Base-by-base conservation (phyloP, 495 filamentous ascomycete genomes). In the Podospora tetraspora region DNA sequence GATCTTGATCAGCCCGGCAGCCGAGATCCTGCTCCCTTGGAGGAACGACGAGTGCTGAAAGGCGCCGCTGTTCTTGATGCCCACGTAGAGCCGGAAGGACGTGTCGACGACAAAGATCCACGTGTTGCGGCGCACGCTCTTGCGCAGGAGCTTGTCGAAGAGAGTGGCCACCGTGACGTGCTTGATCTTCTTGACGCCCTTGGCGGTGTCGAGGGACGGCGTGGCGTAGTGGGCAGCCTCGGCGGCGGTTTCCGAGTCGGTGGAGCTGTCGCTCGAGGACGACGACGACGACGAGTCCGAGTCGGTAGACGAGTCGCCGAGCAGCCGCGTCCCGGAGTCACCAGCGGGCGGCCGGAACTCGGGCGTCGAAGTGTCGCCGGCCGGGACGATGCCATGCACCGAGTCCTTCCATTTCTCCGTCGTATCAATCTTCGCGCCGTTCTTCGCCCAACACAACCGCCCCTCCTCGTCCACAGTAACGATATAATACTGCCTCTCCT, bases 21-120 rank as follows among this genome's bases (percentile, higher is more conserved):
- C 91, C 0, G 88, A 86, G 59, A 97, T 92, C 21, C 92, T 86
- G 21, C 85, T 84, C 16, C 94, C 94, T 60, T 92, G 90, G 2
- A 97, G 81, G 72, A 97, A 97, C 0, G 90, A 93, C 8, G 87
- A 91, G 78, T 97, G 94, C 73, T 97, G 94, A 74, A 97, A 97
- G 9, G 90, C 86, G 29, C 94, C 94, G 29, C 86, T 87, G 74
- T 91, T 88, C 72, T 97, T 97, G 78, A 97, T 95, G 59, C 92
- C 93, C 52, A 97, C 86, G 79, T 97, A 97, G 0, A 97, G 82
- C 9, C 94, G 87, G 72, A 92, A 94, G 2, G 87, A 90, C 0
- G 92, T 94, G 78, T 97, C 93, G 34, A 89, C 89, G 23, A 91
- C 93, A 73, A 96, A 97, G 57, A 97, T 94, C 93, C 93, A 97